phyloP scores from a whole-genome alignment of 129 eudicot species.

The Artemisia annua region DNA sequence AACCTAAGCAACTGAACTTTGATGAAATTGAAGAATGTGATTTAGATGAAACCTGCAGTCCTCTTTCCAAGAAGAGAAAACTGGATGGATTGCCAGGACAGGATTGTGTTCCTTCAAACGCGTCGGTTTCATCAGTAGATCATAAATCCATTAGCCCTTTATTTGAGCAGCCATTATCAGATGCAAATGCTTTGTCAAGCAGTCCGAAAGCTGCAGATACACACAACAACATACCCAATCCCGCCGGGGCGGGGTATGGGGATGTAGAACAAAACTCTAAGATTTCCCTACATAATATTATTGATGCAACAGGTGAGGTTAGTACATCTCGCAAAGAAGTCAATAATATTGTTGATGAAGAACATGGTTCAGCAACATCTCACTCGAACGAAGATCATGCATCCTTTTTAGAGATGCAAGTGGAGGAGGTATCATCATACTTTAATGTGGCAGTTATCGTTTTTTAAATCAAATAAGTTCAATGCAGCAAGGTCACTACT shows the following conservation, averaged over 20 bases:
- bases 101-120: conserved; percentile 21
- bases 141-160: conserved; percentile 25
- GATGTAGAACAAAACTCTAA: conserved; percentile 28
- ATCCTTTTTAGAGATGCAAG: conserved; percentile 24
- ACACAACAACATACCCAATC: too few species aligned
- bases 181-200: conserved; percentile 19
- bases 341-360: conserved; percentile 21
- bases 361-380: conserved; percentile 26
- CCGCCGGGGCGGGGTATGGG: too few species aligned
- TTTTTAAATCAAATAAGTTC: too few species aligned
- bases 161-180: conserved; percentile 30
- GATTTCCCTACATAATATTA: conserved; percentile 20
- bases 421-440: not conserved
- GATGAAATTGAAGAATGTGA: conserved; percentile 41
- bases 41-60: conserved; percentile 26
- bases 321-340: conserved; percentile 27
- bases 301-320: conserved; percentile 23
- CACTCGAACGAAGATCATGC: conserved; percentile 28
- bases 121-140: conserved; percentile 35
- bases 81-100: conserved; percentile 37
- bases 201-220: conserved; percentile 15
- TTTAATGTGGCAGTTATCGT: too few species aligned
- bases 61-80: conserved; percentile 27
- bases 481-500: too few species aligned
- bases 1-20: conserved; percentile 62